These are phyloP conservation scores for Tieghemostelium lacteum DNA, from an alignment of 78 protist genomes.

Conservation along the genomic window DNA sequence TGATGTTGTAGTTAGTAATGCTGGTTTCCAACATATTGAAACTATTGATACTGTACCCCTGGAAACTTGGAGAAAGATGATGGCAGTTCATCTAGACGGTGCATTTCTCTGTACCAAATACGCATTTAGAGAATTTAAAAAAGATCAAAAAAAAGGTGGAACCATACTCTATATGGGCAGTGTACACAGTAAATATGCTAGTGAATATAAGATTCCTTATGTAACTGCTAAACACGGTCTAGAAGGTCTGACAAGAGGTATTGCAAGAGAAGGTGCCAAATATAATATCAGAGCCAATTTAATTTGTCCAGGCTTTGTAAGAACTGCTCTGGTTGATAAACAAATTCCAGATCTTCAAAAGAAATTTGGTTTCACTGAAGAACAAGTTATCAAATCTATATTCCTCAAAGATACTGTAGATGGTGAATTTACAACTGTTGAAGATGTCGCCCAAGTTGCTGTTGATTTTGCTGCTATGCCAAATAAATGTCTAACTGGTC, in stretches of 20 bases:
- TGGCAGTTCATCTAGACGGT: slow-evolving; percentile 85
- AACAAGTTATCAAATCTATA: slow-evolving; percentile 64
- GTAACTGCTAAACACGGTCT: slow-evolving; percentile 86
- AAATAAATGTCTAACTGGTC: slow-evolving; percentile 84
- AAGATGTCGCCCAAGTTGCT: slow-evolving; percentile 86
- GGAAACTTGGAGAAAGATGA: slow-evolving; percentile 74
- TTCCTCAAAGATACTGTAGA: slow-evolving; percentile 85
- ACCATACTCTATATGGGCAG: slow-evolving; percentile 78
- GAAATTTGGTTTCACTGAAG: slow-evolving; percentile 77
- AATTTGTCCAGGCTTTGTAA: slow-evolving; percentile 87
- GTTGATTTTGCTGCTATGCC: slow-evolving; percentile 72
- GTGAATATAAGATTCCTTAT: slow-evolving; percentile 81
- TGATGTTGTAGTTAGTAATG: slow-evolving; percentile 76
- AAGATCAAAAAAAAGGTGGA: slow-evolving; percentile 59
- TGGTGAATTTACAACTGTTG: slow-evolving; percentile 80
- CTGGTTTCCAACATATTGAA: slow-evolving; percentile 82
- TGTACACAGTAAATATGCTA: slow-evolving; percentile 82
- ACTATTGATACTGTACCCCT: slow-evolving; percentile 42
- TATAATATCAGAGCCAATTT: slow-evolving; percentile 77
- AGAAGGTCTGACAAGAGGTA: slow-evolving; percentile 79
- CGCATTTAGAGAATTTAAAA: slow-evolving; percentile 61
- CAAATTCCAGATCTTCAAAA: slow-evolving; percentile 87
- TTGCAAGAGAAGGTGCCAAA: slow-evolving; percentile 83
- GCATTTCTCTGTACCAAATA: slow-evolving; percentile 75
- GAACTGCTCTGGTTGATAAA: slow-evolving; percentile 72